phyloP scores from a whole-genome alignment of 805 yeast species.

The Saturnispora sekii region DNA sequence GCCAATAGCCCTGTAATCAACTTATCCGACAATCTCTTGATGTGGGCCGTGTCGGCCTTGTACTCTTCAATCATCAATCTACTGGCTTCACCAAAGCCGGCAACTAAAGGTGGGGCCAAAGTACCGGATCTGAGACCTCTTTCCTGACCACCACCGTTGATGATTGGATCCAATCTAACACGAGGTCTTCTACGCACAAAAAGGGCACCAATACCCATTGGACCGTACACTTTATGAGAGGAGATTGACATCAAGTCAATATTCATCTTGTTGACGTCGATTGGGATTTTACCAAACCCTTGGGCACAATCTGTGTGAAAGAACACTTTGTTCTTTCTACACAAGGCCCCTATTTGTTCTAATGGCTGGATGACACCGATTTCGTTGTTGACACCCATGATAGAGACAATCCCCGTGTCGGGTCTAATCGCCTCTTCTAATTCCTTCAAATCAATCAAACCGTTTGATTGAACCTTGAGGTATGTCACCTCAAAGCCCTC shows the following conservation, averaged over 20 bases:
- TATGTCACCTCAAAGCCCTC: slow-evolving; percentile 96
- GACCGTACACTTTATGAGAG: slow-evolving; percentile 95
- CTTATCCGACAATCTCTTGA: slow-evolving; percentile 60
- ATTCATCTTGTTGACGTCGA: slow-evolving; percentile 89
- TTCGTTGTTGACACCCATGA: slow-evolving; percentile 97
- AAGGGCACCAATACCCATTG: slow-evolving; percentile 95
- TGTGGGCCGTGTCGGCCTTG: slow-evolving; percentile 64
- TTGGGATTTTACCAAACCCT: slow-evolving; percentile 87
- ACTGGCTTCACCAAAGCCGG: slow-evolving; percentile 97
- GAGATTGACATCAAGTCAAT: slow-evolving; percentile 90
- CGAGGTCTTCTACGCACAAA: slow-evolving; percentile 96
- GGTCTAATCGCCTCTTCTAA: slow-evolving; percentile 78
- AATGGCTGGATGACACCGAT: slow-evolving; percentile 96
- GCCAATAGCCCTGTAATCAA: slow-evolving; percentile 63
- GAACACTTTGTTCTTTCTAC: slow-evolving; percentile 80
- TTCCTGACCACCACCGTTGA: slow-evolving; percentile 98
- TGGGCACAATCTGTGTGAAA: slow-evolving; percentile 98
- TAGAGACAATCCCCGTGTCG: slow-evolving; percentile 81
- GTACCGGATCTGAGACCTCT: slow-evolving; percentile 97
- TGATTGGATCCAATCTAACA: slow-evolving; percentile 89
- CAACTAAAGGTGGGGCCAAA: slow-evolving; percentile 89
- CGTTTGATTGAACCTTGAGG: slow-evolving; percentile 68
- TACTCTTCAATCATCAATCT: slow-evolving; percentile 67
- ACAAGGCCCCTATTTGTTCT: slow-evolving; percentile 83
- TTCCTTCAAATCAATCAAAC: slow-evolving; percentile 68